Evolutionary conservation across 2,329 filamentous ascomycete genomes (phyloP).

Genomic region (Didymosphaeria variabile): DNA sequence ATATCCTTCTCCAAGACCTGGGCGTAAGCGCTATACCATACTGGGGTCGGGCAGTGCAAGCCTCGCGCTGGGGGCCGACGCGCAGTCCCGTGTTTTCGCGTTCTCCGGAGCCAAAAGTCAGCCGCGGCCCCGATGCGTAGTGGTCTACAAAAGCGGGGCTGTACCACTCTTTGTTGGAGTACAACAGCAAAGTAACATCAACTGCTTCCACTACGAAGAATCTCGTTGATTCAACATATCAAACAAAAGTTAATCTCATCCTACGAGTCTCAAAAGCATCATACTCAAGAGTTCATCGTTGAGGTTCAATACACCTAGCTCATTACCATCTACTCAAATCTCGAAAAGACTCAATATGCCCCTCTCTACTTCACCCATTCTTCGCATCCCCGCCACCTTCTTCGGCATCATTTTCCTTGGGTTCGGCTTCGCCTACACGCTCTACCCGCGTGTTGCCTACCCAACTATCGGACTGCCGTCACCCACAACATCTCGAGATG

Average conservation of each 20-base stretch:
- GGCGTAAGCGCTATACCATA: slow-evolving; percentile 6
- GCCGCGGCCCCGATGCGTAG: no score
- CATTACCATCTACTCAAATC: neutral
- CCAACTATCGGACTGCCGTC: slow-evolving; percentile 50
- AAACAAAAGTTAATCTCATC: neutral
- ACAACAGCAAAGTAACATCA: neutral
- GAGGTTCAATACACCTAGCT: neutral
- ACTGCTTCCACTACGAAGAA: neutral
- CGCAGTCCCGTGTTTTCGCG: slow-evolving; percentile 19
- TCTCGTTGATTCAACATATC: neutral
- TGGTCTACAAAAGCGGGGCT: slow-evolving; percentile 8
- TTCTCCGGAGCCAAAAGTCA: neutral
- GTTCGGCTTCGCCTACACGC: slow-evolving; percentile 54
- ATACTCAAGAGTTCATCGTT: neutral
- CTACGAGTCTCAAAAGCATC: neutral
- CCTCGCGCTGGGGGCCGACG: slow-evolving; percentile 6
- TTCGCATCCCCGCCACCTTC: slow-evolving; percentile 27
- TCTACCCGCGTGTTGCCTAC: slow-evolving; percentile 47
- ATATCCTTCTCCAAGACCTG: neutral
- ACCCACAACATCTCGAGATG: slow-evolving; percentile 39
- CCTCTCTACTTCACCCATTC: slow-evolving; percentile 18
- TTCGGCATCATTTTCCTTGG: slow-evolving; percentile 43
- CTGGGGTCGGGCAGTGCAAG: neutral
- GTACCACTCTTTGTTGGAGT: neutral
- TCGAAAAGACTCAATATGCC: slow-evolving; percentile 17